Evolutionary conservation across 2,329 filamentous ascomycete species (phyloP).

Genomic region (Daldinia sp.): DNA sequence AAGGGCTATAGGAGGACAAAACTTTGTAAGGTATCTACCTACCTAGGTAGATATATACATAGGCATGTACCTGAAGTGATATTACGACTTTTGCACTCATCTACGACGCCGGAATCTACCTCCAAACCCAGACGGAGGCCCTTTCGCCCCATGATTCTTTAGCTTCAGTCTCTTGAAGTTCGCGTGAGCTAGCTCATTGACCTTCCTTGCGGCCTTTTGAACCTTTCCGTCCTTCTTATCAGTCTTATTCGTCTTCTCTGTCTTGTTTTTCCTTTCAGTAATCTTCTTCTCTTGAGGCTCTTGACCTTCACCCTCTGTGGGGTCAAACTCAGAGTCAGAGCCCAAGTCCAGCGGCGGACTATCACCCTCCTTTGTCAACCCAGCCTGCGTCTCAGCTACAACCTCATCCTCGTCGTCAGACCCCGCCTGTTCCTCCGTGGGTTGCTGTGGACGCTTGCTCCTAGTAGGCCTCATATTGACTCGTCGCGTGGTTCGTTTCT

Average conservation of each 20-base stretch:
- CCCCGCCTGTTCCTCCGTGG: constrained; percentile 51
- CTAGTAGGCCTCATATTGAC: constrained; percentile 72
- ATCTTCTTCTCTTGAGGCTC: constrained; percentile 51
- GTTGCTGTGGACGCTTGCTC: constrained; percentile 59
- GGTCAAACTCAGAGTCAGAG: constrained; percentile 58
- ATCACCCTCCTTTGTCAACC: constrained; percentile 48
- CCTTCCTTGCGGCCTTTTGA: constrained; percentile 68
- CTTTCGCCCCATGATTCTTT: constrained; percentile 71
- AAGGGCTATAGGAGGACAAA: too few species aligned
- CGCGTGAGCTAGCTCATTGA: constrained; percentile 72
- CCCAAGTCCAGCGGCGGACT: constrained; percentile 51
- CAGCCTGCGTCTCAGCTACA: constrained; percentile 57
- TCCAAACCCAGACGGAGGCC: constrained; percentile 60
- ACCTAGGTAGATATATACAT: too few species aligned
- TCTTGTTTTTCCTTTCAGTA: constrained; percentile 44
- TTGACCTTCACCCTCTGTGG: constrained; percentile 52
- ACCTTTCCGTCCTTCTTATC: constrained; percentile 58
- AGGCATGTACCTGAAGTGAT: too few species aligned
- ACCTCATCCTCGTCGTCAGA: constrained; percentile 56
- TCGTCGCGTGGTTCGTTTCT: constrained; percentile 80
- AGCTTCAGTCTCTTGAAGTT: constrained; percentile 77
- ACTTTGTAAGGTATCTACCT: too few species aligned
- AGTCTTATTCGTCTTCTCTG: constrained; percentile 19
- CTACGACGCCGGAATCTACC: constrained; percentile 69
- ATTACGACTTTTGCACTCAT: too few species aligned